Evolutionary conservation across 805 yeast species (phyloP), one percentile per base, ranked within the genome.

Genomic region (Metschnikowia rubicola): DNA sequence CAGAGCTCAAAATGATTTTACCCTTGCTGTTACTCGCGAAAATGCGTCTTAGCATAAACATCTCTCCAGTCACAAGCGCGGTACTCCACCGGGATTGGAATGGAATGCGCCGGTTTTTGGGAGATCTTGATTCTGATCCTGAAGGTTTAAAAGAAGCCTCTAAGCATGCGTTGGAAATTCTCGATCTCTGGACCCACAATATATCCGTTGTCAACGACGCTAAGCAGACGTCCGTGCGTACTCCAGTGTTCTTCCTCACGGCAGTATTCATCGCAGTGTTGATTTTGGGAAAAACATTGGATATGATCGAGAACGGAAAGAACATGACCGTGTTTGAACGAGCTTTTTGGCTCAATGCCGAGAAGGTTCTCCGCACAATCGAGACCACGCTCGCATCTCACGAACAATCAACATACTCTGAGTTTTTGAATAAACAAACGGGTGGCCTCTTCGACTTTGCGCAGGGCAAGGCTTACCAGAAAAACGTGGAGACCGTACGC

Each of bases 161-260:
- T 2, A 73, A 72, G 36, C 76, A 79, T 54, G 78, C 84, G 1
- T 59, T 83, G 37, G 82, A 77, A 50, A 77, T 85, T 29, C 69
- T 86, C 45, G 77, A 81, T 49, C 66, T 85, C 35, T 86, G 94
- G 95, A 79, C 80, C 40, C 85, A 81, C 52, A 80, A 84, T 41
- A 81, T 84, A n/a, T 77, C 84, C 3, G 78, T 81, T 41, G 77
- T 77, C 29, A 77, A 78, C 43, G 85, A 84, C 60, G 82, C 86
- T 0, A 83, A 80, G 52, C 78, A 80, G 59, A 80, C 86, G 0
- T 80, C 88, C 1, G 74, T 84, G 30, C 70, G 89, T 53, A 84
- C 92, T 0, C 94, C 94, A 1, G 85, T 85, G 28, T 85, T 84
- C 62, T 83, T 86, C 57, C 75, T 85, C 30, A 81, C 89, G 0